Evolutionary conservation across 208 protist species (phyloP), one percentile per base, ranked within the genome.

Genomic region (Acanthamoeba culbertsoni): DNA sequence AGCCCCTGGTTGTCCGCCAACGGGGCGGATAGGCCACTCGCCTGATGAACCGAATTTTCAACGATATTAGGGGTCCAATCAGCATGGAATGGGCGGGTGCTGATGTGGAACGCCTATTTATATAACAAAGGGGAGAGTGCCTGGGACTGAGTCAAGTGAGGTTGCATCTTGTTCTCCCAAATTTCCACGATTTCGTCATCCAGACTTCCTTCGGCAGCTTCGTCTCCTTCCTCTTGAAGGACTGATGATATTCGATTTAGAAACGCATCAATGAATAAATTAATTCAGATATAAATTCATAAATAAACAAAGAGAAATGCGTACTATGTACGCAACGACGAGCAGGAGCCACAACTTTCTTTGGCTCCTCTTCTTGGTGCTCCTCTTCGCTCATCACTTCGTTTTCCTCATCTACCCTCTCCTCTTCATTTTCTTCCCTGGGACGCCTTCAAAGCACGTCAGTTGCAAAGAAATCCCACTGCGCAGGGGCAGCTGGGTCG

Each of bases 171-270:
- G 73, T 84, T 71, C 51, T 90, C 57, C 82, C 82, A 90, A 16
- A 71, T 71, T 53, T 90, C 82, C 20, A 90, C 82, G 33, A 90
- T 90, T 33, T 90, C 82, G 35, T 90, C 82, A 35, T 90, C 82
- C n/a, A 90, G 42, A 7, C 35, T 68, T 1, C 57, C 57, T 40
- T 90, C 57, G 10, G 51, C 57, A 7, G 51, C 57, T 62, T 71
- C 48, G 20, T 90, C 82, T 18, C 23, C 26, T 6, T 90, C 82
- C 42, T 90, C 82, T 33, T 90, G 46, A 7, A 86, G 43, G 51
- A 86, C 75, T 86, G 23, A 0, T 20, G 37, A 33, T 63, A 86
- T 20, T 57, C 51, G 4, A n/a, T 51, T 5, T 63, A 37, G 6
- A n/a, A 40, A 33, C 23, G 63, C 35, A n/a, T 28, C 18, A 31